Percentiles rank a stretch among this genome's conserved stretches.
Conservation (phyloP, 2,329 filamentous ascomycete genomes). For the Ophiocordyceps sinensis region DNA sequence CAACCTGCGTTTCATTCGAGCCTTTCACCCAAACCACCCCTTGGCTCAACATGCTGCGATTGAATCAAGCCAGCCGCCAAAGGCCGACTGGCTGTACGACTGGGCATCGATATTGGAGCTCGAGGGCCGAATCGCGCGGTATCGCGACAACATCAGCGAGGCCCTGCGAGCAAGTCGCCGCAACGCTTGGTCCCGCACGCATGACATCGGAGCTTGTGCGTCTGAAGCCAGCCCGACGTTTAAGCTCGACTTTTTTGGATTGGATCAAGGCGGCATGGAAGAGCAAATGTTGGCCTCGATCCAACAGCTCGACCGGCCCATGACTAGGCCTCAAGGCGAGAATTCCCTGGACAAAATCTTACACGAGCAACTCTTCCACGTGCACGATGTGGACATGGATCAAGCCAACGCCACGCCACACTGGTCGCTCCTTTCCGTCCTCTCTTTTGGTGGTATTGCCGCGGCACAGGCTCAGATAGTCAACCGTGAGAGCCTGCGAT, state of each 20-base stretch:
- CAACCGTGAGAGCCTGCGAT: conserved; percentile 57
- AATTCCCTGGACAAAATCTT: conserved; percentile 27
- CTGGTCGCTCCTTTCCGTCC: conserved; percentile 46
- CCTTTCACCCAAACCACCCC: conserved; percentile 57
- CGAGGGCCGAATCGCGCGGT: conserved; percentile 40
- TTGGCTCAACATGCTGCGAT: conserved; percentile 40
- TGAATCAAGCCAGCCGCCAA: conserved; percentile 33
- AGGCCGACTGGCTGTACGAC: conserved; percentile 52
- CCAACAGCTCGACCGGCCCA: conserved; percentile 21
- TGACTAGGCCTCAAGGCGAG: conserved; percentile 8
- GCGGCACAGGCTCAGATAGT: conserved; percentile 61
- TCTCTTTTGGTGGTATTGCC: conserved; percentile 66
- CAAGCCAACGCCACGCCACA: conserved; percentile 29
- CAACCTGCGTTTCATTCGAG: conserved; percentile 58
- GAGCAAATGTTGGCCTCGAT: conserved; percentile 36
- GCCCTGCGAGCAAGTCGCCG: conserved; percentile 8
- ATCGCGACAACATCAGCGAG: conserved; percentile 14
- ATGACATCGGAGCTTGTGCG: background rate
- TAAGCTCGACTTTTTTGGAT: conserved; percentile 32
- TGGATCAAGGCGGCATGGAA: conserved; percentile 30
- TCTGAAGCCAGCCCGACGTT: conserved; percentile 3
- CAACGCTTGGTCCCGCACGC: background rate
- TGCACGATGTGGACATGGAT: conserved; percentile 6
- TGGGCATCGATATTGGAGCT: conserved; percentile 55
- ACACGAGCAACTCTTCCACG: conserved; percentile 21